Evolutionary conservation across 805 yeast species (phyloP).

Genomic region (Candida loeiensis): DNA sequence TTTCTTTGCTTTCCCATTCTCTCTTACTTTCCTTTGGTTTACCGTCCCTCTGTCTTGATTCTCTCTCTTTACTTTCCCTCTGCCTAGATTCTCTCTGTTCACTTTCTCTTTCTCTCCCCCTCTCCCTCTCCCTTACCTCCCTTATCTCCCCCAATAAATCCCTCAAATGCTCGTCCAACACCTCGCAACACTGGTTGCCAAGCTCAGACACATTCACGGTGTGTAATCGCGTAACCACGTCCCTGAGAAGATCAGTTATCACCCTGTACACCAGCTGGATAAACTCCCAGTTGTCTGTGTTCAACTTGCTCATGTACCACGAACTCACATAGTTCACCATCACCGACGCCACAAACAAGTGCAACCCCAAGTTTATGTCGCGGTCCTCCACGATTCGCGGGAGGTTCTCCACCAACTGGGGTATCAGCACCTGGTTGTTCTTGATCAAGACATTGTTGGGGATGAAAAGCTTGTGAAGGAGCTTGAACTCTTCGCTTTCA

Average conservation of each 20-base stretch:
- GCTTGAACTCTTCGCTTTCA: slow-evolving; percentile 29
- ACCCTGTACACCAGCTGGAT: slow-evolving; percentile 22
- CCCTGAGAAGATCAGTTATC: slow-evolving; percentile 23
- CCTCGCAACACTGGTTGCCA: slow-evolving; percentile 21
- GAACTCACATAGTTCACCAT: slow-evolving; percentile 13
- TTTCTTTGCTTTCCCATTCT: not conserved
- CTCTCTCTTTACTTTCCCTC: not conserved
- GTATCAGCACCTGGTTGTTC: slow-evolving; percentile 25
- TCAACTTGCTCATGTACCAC: slow-evolving; percentile 21
- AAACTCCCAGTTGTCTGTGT: slow-evolving; percentile 32
- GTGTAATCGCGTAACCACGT: slow-evolving; percentile 20
- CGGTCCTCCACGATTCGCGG: slow-evolving; percentile 24
- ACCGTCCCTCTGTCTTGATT: not conserved
- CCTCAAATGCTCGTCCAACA: slow-evolving; percentile 22
- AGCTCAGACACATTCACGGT: slow-evolving; percentile 11
- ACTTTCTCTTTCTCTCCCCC: not conserved
- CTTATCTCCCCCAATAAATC: slow-evolving; percentile 10
- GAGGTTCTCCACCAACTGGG: slow-evolving; percentile 25
- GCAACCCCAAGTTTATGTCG: slow-evolving; percentile 33
- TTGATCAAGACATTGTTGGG: slow-evolving; percentile 31
- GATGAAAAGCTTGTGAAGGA: slow-evolving; percentile 31
- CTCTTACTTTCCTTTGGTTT: not conserved
- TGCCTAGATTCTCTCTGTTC: not conserved
- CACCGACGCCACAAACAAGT: slow-evolving; percentile 34
- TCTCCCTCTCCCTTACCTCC: not conserved